Percentiles rank a stretch among this genome's conserved stretches.
phyloP scores from a whole-genome alignment of 2,329 filamentous ascomycete species.

The Exophiala aquamarina region DNA sequence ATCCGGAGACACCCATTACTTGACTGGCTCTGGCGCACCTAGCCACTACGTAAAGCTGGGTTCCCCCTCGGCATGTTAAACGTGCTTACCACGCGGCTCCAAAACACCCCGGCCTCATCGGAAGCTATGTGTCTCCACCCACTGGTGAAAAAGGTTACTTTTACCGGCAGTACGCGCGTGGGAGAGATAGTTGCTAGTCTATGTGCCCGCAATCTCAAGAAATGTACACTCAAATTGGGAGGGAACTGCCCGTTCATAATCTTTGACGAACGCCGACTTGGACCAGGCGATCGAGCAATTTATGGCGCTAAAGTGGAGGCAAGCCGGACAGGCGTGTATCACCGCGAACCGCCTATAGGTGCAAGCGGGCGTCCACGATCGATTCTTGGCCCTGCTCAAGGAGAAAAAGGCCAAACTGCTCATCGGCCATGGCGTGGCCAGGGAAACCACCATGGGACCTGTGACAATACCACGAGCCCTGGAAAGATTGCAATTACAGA shows the following conservation, averaged over 20 bases:
- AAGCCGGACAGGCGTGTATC: constrained; percentile 88
- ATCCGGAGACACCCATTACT: no score
- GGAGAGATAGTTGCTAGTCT: constrained; percentile 43
- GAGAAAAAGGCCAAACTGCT: constrained; percentile 72
- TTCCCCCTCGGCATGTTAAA: constrained; percentile 69
- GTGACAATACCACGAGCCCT: no score
- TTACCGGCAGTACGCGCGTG: constrained; percentile 34
- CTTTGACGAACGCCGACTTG: constrained; percentile 41
- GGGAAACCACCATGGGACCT: constrained; percentile 76
- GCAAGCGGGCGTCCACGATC: constrained; percentile 75
- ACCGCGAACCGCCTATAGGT: constrained; percentile 87
- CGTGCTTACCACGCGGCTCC: constrained; percentile 69
- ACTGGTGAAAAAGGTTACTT: constrained; percentile 29
- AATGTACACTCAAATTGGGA: constrained; percentile 45
- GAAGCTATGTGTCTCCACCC: constrained; percentile 26
- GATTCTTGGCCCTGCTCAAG: constrained; percentile 76
- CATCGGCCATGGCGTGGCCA: no score
- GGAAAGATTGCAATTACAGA: no score
- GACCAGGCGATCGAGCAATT: constrained; percentile 67
- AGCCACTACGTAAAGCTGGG: constrained; percentile 28
- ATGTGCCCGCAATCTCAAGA: constrained; percentile 38
- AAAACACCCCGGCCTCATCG: constrained; percentile 62
- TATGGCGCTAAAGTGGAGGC: constrained; percentile 19
- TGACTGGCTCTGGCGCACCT: no score
- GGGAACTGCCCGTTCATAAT: constrained; percentile 42